Conservation (phyloP, 2,329 filamentous ascomycete genomes). For the Thyridium curvatum region DNA sequence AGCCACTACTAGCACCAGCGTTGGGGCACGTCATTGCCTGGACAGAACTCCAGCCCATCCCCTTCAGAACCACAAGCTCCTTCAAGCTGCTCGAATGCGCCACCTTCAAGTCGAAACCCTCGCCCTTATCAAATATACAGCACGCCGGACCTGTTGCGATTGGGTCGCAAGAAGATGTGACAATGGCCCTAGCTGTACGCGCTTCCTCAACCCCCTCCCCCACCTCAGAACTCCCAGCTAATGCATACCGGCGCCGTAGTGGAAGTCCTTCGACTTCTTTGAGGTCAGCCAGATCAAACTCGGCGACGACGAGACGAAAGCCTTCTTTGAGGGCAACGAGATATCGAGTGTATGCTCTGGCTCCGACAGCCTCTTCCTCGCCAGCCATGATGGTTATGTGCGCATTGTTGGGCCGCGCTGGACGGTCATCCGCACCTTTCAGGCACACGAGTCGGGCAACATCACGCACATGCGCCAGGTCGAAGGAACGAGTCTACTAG, state of each 20-base stretch:
- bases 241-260: slow-evolving; percentile 45
- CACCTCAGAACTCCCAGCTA: neutral
- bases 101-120: neutral
- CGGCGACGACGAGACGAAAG: slow-evolving; percentile 70
- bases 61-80: too few species aligned
- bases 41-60: too few species aligned
- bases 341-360: slow-evolving; percentile 81
- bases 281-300: slow-evolving; percentile 81
- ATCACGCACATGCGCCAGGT: slow-evolving; percentile 93
- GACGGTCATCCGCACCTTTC: slow-evolving; percentile 82
- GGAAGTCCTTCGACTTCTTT: slow-evolving; percentile 99
- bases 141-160: neutral
- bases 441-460: slow-evolving; percentile 71
- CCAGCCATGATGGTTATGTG: slow-evolving; percentile 76
- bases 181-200: slow-evolving; percentile 24
- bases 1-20: too few species aligned
- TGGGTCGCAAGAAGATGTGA: slow-evolving; percentile 13
- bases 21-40: too few species aligned
- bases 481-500: slow-evolving; percentile 75
- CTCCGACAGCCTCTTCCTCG: slow-evolving; percentile 83
- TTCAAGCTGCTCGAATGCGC: too few species aligned
- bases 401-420: slow-evolving; percentile 83
- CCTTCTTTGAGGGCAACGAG: slow-evolving; percentile 75
- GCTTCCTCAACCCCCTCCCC: neutral
- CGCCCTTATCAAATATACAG: neutral